These are phyloP conservation scores for Malbranchea cinnamomea DNA, from an alignment of 2,329 filamentous ascomycete genomes.

Conservation along the genomic window DNA sequence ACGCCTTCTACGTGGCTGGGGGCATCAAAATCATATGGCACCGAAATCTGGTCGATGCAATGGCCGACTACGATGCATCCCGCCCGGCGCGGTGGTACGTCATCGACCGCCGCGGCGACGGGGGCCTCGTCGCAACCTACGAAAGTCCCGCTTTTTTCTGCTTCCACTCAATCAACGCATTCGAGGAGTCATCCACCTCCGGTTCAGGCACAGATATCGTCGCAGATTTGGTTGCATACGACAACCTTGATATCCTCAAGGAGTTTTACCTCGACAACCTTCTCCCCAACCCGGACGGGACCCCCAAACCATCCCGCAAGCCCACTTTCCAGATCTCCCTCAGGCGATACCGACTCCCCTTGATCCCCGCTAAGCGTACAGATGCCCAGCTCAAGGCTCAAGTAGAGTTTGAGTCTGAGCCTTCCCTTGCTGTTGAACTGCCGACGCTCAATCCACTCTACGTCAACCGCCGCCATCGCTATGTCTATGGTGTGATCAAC, in stretches of 20 bases:
- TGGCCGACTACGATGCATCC: slow-evolving; percentile 45
- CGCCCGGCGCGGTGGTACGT: slow-evolving; percentile 56
- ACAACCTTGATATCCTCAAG: slow-evolving; percentile 49
- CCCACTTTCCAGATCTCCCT: slow-evolving; percentile 12
- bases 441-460: slow-evolving; percentile 35
- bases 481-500: slow-evolving; percentile 34
- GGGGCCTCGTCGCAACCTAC: slow-evolving; percentile 55
- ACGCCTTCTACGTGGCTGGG: slow-evolving; percentile 41
- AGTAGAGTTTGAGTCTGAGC: slow-evolving; percentile 16
- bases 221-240: slow-evolving; percentile 51
- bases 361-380: too few species aligned
- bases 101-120: slow-evolving; percentile 46
- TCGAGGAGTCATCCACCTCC: slow-evolving; percentile 40
- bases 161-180: slow-evolving; percentile 69
- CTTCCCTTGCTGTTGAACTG: slow-evolving; percentile 27
- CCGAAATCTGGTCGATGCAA: slow-evolving; percentile 52
- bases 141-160: slow-evolving; percentile 56
- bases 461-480: slow-evolving; percentile 32
- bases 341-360: slow-evolving; percentile 24
- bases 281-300: slow-evolving; percentile 39
- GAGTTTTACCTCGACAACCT: slow-evolving; percentile 57
- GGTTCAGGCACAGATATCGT: slow-evolving; percentile 37
- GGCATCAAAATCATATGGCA: slow-evolving; percentile 50
- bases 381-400: too few species aligned
- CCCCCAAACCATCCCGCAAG: too few species aligned